These are phyloP conservation scores for Colletotrichum incanum DNA, from an alignment of 2,329 filamentous ascomycete genomes.

Conservation along the genomic window DNA sequence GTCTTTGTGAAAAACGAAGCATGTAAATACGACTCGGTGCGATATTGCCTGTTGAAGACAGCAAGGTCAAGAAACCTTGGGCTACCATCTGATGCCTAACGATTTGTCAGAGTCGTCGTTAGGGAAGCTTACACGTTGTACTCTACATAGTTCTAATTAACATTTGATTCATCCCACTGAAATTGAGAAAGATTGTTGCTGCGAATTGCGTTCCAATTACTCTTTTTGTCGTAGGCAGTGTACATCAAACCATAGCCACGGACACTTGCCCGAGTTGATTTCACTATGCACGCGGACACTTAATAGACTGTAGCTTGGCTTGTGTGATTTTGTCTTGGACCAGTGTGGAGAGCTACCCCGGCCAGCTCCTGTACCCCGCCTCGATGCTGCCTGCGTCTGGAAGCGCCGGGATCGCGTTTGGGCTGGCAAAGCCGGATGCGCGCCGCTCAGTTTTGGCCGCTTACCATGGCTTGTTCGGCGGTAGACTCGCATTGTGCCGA, in stretches of 20 bases:
- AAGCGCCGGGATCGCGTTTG: conserved; percentile 17
- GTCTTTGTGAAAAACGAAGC: no score
- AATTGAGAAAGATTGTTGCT: neutral
- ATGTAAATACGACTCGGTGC: no score
- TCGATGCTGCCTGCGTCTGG: conserved; percentile 11
- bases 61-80: neutral
- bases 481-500: neutral
- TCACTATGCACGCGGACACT: neutral
- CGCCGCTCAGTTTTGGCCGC: conserved; percentile 7
- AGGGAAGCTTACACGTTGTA: no score
- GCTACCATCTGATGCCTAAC: neutral
- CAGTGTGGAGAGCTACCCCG: conserved; percentile 37
- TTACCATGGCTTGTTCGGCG: neutral
- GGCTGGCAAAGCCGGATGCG: conserved; percentile 6
- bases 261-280: neutral
- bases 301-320: neutral
- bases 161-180: neutral
- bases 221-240: neutral
- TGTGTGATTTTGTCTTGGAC: conserved; percentile 1
- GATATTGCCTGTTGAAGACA: neutral
- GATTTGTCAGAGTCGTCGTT: neutral
- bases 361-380: conserved; percentile 38
- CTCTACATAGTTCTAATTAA: neutral
- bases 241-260: neutral
- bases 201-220: neutral